Evolutionary conservation across 2,329 filamentous ascomycete genomes (phyloP).

Genomic region (Exserohilum rostratum): DNA sequence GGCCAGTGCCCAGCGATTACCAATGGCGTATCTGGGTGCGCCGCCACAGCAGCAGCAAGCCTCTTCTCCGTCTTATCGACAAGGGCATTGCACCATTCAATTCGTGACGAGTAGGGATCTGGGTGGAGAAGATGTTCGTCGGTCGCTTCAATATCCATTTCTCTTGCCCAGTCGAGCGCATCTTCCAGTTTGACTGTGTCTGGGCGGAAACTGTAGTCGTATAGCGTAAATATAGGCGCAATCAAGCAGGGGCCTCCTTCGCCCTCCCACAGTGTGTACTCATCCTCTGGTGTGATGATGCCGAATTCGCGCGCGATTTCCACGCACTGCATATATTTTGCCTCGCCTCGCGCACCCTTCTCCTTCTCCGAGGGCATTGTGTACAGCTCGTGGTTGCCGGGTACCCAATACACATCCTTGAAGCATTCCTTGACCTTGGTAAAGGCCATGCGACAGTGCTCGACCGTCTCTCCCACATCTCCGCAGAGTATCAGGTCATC

Average conservation of each 20-base stretch:
- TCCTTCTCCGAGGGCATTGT: slow-evolving; percentile 53
- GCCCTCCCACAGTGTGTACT: slow-evolving; percentile 61
- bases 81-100: slow-evolving; percentile 54
- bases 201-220: slow-evolving; percentile 65
- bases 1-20: slow-evolving; percentile 57
- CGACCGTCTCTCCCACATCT: slow-evolving; percentile 47
- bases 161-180: slow-evolving; percentile 55
- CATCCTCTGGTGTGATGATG: slow-evolving; percentile 63
- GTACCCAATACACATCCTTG: slow-evolving; percentile 61
- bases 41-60: slow-evolving; percentile 42
- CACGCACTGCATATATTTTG: slow-evolving; percentile 62
- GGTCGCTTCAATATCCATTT: slow-evolving; percentile 54
- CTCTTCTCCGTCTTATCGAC: slow-evolving; percentile 50
- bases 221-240: slow-evolving; percentile 64
- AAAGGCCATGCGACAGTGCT: slow-evolving; percentile 46
- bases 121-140: slow-evolving; percentile 55
- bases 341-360: slow-evolving; percentile 53
- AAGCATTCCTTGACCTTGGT: slow-evolving; percentile 51
- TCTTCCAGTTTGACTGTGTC: slow-evolving; percentile 55
- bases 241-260: slow-evolving; percentile 57
- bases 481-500: slow-evolving; percentile 56
- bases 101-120: slow-evolving; percentile 52
- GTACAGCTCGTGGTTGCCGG: slow-evolving; percentile 65
- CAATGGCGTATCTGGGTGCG: slow-evolving; percentile 43
- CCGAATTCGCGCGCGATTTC: slow-evolving; percentile 59